Percentiles rank a stretch among this genome's conserved stretches.
Conservation (phyloP, 768 basidiomycete genomes). For the Leccinum subgranulosum region DNA sequence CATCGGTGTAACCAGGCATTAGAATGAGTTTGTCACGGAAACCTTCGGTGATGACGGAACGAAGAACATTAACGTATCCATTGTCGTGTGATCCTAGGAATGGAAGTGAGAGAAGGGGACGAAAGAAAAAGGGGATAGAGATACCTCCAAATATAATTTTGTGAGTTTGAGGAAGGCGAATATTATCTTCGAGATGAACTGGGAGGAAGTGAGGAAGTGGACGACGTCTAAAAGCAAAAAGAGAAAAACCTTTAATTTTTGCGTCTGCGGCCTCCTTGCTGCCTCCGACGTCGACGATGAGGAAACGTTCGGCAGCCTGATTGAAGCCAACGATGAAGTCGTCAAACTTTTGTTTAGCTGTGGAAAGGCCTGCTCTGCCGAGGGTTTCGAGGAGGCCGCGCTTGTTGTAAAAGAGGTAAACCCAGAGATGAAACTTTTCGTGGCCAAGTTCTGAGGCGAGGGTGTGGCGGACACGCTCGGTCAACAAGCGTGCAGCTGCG, state of each 20-base stretch:
- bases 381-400: conserved; percentile 56
- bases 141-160: conserved; percentile 68
- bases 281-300: conserved; percentile 66
- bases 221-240: background rate
- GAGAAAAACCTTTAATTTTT: conserved; percentile 62
- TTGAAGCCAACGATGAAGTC: conserved; percentile 70
- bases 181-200: conserved; percentile 41
- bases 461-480: conserved; percentile 27
- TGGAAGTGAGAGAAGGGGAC: background rate
- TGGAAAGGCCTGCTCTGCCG: conserved; percentile 31
- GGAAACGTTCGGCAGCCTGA: conserved; percentile 62
- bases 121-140: conserved; percentile 8
- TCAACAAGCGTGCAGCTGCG: conserved; percentile 48
- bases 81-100: conserved; percentile 66
- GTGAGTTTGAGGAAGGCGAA: conserved; percentile 56
- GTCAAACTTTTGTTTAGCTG: conserved; percentile 45
- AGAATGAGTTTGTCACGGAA: conserved; percentile 62
- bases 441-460: conserved; percentile 19
- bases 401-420: conserved; percentile 63
- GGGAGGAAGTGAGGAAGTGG: conserved; percentile 8
- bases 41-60: conserved; percentile 62
- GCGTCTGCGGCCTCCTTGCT: conserved; percentile 74
- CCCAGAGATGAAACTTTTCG: conserved; percentile 49
- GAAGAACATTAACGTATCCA: conserved; percentile 63
- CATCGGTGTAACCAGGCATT: conserved; percentile 58